Evolutionary conservation across 805 yeast genomes (phyloP), one percentile per base, ranked within the genome.

Genomic region (Millerozyma miso): DNA sequence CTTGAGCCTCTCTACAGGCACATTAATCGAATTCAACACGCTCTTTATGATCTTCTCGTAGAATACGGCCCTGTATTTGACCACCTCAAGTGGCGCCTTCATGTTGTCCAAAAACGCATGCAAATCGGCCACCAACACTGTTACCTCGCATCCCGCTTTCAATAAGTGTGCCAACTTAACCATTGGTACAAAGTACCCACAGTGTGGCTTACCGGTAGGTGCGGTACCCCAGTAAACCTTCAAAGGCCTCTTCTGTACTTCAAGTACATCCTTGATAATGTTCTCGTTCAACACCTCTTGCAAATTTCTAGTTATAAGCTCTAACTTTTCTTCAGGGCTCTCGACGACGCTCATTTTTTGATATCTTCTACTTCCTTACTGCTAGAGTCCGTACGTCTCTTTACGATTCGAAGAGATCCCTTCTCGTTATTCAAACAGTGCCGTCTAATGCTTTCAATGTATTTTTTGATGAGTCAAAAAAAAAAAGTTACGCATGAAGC

Each of bases 151-250:
- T 10, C 98, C 99, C 14, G 99, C 99, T 57, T 82, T 84, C 64
- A 93, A 77, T 63, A 91, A 88, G 63, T 93, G 90, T 1, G 98
- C 98, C 54, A 93, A 69, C 65, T 93, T 91, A 48, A 95, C 85
- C 98, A 93, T 91, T 41, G 98, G 93, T 32, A 93, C 99, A 60
- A 93, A 88, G 76, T 93, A 93, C 40, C 98, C 99, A 72, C 97
- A 90, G 69, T 93, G 99, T 36, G 98, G 97, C 67, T 80, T 87
- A 41, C 99, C 99, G 3, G 99, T 93, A 47, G 99, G 98, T 5
- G 99, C 99, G 16, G 98, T 90, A 53, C 99, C 99, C 98, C 97
- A 93, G 80, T 93, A 93, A 58, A 93, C 69, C 58, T 81, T 85
- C 52, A 95, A 66, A 12, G 93, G 87, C 55, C 95, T 81, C 55